Conservation (phyloP, 2,329 filamentous ascomycete species). For the Cryoendolithus antarcticus region DNA sequence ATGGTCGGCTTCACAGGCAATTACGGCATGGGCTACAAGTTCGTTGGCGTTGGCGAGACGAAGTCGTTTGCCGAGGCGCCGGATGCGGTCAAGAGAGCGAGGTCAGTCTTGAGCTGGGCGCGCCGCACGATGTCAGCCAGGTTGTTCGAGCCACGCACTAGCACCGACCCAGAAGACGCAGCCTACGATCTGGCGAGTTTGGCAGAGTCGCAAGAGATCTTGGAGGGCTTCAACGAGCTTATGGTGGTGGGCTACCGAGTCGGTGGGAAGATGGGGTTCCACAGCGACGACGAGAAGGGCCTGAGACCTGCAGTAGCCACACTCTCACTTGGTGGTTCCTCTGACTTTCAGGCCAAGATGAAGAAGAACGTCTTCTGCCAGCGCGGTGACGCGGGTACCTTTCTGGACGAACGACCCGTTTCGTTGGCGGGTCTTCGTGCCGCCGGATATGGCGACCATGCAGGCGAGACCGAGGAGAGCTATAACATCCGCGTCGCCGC, state of each 20-base stretch:
- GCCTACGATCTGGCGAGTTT: conserved; percentile 4
- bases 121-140: conserved; percentile 24
- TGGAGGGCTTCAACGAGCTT: conserved; percentile 48
- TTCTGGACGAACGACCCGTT: conserved; percentile 20
- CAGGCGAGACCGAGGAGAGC: too few species aligned
- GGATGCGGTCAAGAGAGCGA: conserved; percentile 34
- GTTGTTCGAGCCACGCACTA: too few species aligned
- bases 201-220: too few species aligned
- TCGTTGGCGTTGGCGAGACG: conserved; percentile 43
- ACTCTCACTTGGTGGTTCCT: conserved; percentile 45
- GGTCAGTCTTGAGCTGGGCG: conserved; percentile 45
- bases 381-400: conserved; percentile 21
- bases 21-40: conserved; percentile 54
- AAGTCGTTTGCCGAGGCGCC: conserved; percentile 38
- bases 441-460: neutral
- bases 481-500: too few species aligned
- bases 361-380: conserved; percentile 39
- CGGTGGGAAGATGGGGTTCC: conserved; percentile 48
- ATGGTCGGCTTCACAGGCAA: conserved; percentile 25
- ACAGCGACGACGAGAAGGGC: conserved; percentile 54
- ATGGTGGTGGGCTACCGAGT: conserved; percentile 53
- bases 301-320: conserved; percentile 52
- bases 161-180: too few species aligned
- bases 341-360: conserved; percentile 45
- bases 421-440: conserved; percentile 2